Evolutionary conservation across 805 yeast species (phyloP).

Genomic region (Nakazawaea wickerhamii): DNA sequence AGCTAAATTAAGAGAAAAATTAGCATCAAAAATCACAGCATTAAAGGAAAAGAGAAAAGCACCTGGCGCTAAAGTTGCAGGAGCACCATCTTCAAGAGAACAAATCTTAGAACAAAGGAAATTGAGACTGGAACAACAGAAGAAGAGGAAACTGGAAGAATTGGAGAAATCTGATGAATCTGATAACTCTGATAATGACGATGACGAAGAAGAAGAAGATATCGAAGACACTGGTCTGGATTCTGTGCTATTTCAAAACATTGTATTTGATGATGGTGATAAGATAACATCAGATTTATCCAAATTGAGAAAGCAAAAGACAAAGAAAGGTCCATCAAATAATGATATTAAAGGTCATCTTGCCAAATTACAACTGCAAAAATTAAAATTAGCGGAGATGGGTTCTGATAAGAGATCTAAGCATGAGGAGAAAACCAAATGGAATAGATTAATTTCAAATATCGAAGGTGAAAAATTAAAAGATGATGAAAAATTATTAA

Average conservation of each 20-base stretch:
- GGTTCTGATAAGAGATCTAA: constrained; percentile 57
- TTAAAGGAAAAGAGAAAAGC: constrained; percentile 85
- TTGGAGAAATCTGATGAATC: constrained; percentile 27
- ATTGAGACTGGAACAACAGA: constrained; percentile 34
- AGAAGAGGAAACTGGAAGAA: constrained; percentile 22
- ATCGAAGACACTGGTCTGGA: constrained; percentile 29
- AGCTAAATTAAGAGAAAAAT: constrained; percentile 67
- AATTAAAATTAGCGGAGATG: constrained; percentile 52
- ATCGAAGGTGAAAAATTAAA: constrained; percentile 86
- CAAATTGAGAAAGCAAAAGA: constrained; percentile 50
- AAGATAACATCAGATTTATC: constrained; percentile 69
- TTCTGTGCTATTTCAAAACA: constrained; percentile 69
- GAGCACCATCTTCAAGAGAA: constrained; percentile 83
- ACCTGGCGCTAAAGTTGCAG: constrained; percentile 73
- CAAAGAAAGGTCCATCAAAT: constrained; percentile 77
- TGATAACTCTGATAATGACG: constrained; percentile 35
- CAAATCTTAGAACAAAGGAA: constrained; percentile 67
- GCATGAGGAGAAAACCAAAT: constrained; percentile 65
- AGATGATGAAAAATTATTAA: constrained; percentile 84
- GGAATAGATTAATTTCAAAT: constrained; percentile 80
- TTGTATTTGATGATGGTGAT: constrained; percentile 77
- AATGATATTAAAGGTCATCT: constrained; percentile 83
- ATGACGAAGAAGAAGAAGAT: constrained; percentile 31
- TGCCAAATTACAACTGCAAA: constrained; percentile 66
- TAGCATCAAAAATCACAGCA: constrained; percentile 64